These are phyloP conservation scores for Tuctoria greenei DNA, from an alignment of 176 grass and related monocot genomes.

Conservation along the genomic window DNA sequence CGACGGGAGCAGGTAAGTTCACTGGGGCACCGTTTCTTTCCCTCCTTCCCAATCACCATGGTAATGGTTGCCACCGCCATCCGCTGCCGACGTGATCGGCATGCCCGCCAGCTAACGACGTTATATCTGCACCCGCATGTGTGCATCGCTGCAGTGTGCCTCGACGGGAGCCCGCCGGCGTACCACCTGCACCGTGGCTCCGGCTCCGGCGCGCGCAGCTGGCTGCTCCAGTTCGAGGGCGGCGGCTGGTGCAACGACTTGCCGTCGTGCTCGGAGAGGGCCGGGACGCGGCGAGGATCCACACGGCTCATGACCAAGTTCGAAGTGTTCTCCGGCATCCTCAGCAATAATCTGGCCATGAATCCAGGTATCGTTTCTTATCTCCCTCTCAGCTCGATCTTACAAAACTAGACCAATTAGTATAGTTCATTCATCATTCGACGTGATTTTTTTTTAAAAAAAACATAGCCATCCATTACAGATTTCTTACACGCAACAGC, in stretches of 20 bases:
- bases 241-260: conserved; percentile 77
- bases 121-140: background rate
- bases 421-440: no score
- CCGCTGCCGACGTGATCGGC: background rate
- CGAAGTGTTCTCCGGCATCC: conserved; percentile 71
- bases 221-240: conserved; percentile 90
- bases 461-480: background rate
- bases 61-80: background rate
- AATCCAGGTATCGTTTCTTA: no score
- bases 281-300: conserved; percentile 60
- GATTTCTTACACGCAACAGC: conserved; percentile 3
- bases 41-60: no score
- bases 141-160: conserved; percentile 44
- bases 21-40: no score
- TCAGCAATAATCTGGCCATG: conserved; percentile 51
- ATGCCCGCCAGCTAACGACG: background rate
- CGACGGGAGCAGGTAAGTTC: conserved; percentile 51
- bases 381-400: no score
- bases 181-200: conserved; percentile 69
- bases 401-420: no score
- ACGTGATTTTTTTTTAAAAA: no score
- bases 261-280: conserved; percentile 49
- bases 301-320: conserved; percentile 51
- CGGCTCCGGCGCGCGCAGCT: conserved; percentile 48
- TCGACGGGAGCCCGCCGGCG: conserved; percentile 84